phyloP scores from a whole-genome alignment of 2,329 filamentous ascomycete species.

The Trichophyton schoenleinii region DNA sequence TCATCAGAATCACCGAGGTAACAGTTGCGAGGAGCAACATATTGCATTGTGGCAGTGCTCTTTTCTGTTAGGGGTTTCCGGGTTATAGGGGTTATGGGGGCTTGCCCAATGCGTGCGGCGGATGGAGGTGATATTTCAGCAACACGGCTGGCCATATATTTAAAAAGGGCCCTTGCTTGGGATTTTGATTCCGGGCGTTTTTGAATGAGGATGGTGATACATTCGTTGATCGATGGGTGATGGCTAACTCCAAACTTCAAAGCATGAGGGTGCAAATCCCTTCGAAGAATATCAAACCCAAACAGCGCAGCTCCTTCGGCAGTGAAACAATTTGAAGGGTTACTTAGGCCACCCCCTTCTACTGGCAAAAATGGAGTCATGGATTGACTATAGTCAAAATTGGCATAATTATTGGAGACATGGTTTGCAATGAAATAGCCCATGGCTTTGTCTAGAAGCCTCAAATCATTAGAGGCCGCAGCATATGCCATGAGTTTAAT shows the following conservation, averaged over 20 bases:
- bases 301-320: slow-evolving; percentile 65
- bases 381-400: slow-evolving; percentile 46
- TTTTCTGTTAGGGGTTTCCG: slow-evolving; percentile 21
- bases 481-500: slow-evolving; percentile 62
- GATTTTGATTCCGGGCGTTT: slow-evolving; percentile 55
- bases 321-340: slow-evolving; percentile 67
- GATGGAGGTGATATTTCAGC: slow-evolving; percentile 56
- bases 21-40: slow-evolving; percentile 57
- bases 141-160: slow-evolving; percentile 68
- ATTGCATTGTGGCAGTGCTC: slow-evolving; percentile 36
- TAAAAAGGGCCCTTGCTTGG: slow-evolving; percentile 61
- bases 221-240: slow-evolving; percentile 67
- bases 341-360: slow-evolving; percentile 54
- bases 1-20: slow-evolving; percentile 63
- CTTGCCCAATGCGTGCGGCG: slow-evolving; percentile 48
- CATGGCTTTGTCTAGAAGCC: slow-evolving; percentile 56
- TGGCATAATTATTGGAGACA: slow-evolving; percentile 60
- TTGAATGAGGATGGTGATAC: slow-evolving; percentile 58
- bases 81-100: slow-evolving; percentile 59
- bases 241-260: slow-evolving; percentile 73
- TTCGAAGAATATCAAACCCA: slow-evolving; percentile 65
- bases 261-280: slow-evolving; percentile 67
- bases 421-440: slow-evolving; percentile 73
- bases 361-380: slow-evolving; percentile 58
- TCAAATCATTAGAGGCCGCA: slow-evolving; percentile 39